These are phyloP conservation scores for Fraxinus baroniana DNA, from an alignment of 305 asterid species.

Conservation along the genomic window DNA sequence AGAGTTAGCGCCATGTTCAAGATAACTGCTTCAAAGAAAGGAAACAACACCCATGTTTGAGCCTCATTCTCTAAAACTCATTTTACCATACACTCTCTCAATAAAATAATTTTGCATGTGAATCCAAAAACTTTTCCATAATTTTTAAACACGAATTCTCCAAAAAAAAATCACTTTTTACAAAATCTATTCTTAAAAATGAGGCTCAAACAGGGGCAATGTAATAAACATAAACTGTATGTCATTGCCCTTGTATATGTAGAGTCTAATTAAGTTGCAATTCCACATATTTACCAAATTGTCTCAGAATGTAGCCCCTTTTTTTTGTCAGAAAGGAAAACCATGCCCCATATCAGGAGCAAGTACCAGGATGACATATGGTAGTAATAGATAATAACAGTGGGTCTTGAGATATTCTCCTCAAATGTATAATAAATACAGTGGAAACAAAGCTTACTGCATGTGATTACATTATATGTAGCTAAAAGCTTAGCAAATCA, in stretches of 20 bases:
- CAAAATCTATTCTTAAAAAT: not conserved
- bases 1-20: not conserved
- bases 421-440: constrained; percentile 1
- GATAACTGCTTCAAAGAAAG: constrained; percentile 10
- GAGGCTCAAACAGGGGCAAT: not conserved
- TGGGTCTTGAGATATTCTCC: not conserved
- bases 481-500: constrained; percentile 11
- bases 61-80: not conserved
- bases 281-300: not conserved
- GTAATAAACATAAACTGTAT: not conserved
- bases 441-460: constrained; percentile 4
- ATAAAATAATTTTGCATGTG: not conserved
- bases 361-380: not conserved
- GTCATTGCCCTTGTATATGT: not conserved
- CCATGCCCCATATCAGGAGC: not conserved
- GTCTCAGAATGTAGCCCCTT: not conserved
- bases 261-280: not conserved
- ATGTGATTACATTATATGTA: not conserved
- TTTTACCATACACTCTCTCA: not conserved
- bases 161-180: not conserved
- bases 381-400: not conserved
- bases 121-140: not conserved
- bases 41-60: not conserved
- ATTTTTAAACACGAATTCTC: not conserved
- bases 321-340: not conserved